phyloP scores from a whole-genome alignment of 345 rosid genomes.

The Euphorbia peplus region DNA sequence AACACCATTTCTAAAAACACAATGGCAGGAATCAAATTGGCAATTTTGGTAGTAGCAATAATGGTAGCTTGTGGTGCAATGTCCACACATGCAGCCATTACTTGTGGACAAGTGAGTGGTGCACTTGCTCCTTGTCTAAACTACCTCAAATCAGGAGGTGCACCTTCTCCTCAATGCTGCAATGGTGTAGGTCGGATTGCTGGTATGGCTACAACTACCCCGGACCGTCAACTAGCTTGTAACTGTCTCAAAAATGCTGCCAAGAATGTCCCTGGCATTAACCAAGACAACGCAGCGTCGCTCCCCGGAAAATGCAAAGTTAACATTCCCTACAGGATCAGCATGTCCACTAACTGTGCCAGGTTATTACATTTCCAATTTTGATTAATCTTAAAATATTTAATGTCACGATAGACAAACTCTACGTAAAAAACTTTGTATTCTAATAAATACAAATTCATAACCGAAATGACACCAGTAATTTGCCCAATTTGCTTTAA shows the following conservation, averaged over 20 bases:
- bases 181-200: not conserved
- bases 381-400: too few species aligned
- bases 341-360: conserved; percentile 17
- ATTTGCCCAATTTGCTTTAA: too few species aligned
- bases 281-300: not conserved
- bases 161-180: conserved; percentile 9
- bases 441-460: too few species aligned
- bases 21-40: not conserved
- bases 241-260: conserved; percentile 13
- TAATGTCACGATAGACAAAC: too few species aligned
- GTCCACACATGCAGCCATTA: not conserved
- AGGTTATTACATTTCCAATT: too few species aligned
- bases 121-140: conserved; percentile 8
- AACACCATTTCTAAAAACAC: too few species aligned
- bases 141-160: conserved; percentile 10
- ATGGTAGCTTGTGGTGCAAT: conserved; percentile 1
- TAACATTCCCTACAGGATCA: conserved; percentile 12
- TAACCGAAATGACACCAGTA: too few species aligned
- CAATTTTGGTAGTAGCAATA: not conserved
- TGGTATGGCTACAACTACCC: conserved; percentile 11
- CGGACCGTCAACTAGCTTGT: conserved; percentile 17
- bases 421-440: too few species aligned
- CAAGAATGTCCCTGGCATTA: not conserved
- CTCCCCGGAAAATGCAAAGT: conserved; percentile 11
- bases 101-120: not conserved